Percentiles rank a stretch among this genome's conserved stretches.
These are phyloP conservation scores for Pholiota molesta DNA, from an alignment of 768 basidiomycete species.

Conservation along the genomic window DNA sequence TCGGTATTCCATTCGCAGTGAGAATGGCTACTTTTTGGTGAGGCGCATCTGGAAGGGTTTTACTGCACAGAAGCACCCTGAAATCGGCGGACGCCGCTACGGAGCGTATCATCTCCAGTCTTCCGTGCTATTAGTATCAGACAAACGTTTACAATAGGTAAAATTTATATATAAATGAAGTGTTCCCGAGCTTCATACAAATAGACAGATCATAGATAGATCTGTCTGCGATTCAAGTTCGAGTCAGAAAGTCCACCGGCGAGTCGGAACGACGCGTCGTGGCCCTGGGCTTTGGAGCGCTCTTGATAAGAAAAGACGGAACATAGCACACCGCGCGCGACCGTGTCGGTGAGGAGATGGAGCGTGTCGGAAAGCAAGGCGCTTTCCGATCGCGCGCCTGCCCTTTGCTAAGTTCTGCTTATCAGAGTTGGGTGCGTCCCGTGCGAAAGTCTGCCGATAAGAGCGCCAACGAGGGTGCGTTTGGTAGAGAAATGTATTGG, in stretches of 20 bases:
- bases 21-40: too few relatives aligned
- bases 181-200: too few relatives aligned
- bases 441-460: neutral
- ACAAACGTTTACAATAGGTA: too few relatives aligned
- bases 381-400: neutral
- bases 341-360: neutral
- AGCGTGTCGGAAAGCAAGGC: neutral
- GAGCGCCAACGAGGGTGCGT: neutral
- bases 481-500: neutral
- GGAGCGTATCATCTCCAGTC: too few relatives aligned
- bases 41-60: too few relatives aligned
- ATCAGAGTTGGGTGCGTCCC: neutral
- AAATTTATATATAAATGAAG: too few relatives aligned
- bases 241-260: neutral
- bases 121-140: too few relatives aligned
- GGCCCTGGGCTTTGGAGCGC: neutral
- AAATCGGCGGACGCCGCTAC: too few relatives aligned
- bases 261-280: neutral
- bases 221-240: slow-evolving; percentile 3
- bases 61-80: too few relatives aligned
- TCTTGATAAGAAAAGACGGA: neutral
- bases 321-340: neutral
- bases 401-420: neutral
- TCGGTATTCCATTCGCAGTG: too few relatives aligned
- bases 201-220: too few relatives aligned